Base-by-base conservation (phyloP, 768 basidiomycete genomes). In the Boletus barrowsii region DNA sequence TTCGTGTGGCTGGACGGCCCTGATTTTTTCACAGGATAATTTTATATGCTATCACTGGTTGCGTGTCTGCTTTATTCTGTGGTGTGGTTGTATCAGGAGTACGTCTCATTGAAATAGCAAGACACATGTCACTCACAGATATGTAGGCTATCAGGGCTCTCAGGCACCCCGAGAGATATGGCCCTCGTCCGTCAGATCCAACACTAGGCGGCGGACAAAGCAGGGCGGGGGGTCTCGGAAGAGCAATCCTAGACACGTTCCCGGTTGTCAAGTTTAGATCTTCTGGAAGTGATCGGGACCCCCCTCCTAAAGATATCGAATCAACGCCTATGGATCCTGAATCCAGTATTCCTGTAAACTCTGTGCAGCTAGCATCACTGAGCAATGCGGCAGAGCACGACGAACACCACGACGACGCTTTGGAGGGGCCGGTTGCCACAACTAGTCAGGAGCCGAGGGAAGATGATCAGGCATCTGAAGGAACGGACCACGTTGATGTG, bases 171-270 rank as follows among this genome's bases (percentile, higher is more conserved):
- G 94, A 97, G 65, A 83, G 92, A 49, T 98, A 97, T 67, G 93
- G 93, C 5, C 90, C 90, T 11, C 79, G 93, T 50, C 61, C 74
- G 4, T 73, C 73, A 13, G 67, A 72, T 47, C 61, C 63, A 1
- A 51, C 53, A 14, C 50, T 49, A 47, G 64, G 51, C 42, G 72
- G 59, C 30, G 75, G 77, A 36, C 87, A 87, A 64, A 86, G 83
- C 47, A 83, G 91, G 4, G 88, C 92, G 0, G 75, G 82, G n/a
- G 94, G 94, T 8, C 78, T 98, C 47, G 89, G 91, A 2, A 84
- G 91, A 18, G 96, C 96, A 18, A 94, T 98, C 53, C 76, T 98
- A 51, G 95, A 98, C 61, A 97, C 94, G 4, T 98, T 98, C 74
- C 94, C 95, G 5, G 74, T 97, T 57, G 86, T 96, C 72, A 93